Evolutionary conservation across 257 asterid species (phyloP).

Genomic region (Solanum boliviense): DNA sequence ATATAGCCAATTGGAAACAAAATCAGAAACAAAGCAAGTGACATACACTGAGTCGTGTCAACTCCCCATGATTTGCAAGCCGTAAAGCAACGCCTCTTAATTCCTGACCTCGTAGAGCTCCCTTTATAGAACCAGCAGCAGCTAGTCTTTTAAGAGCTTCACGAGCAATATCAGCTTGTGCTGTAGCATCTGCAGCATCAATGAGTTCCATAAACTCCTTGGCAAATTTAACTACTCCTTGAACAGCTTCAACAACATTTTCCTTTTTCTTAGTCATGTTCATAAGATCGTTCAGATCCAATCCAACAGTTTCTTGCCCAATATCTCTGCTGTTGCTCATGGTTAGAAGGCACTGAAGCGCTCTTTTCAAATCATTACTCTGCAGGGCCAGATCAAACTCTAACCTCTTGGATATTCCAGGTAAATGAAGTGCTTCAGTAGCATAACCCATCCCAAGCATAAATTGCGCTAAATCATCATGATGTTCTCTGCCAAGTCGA

Average conservation of each 20-base stretch:
- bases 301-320: conserved; percentile 91
- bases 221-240: conserved; percentile 90
- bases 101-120: conserved; percentile 88
- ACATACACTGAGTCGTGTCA: conserved; percentile 91
- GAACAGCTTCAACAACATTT: conserved; percentile 88
- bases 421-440: conserved; percentile 97
- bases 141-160: conserved; percentile 96
- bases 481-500: conserved; percentile 96
- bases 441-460: conserved; percentile 99
- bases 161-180: conserved; percentile 92
- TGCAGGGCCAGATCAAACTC: conserved; percentile 97
- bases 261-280: conserved; percentile 79
- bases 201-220: conserved; percentile 84
- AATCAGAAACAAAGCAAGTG: not conserved
- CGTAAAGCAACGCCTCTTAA: conserved; percentile 91
- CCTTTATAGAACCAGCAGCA: conserved; percentile 97
- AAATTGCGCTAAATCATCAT: conserved; percentile 95
- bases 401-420: conserved; percentile 92
- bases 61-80: conserved; percentile 94
- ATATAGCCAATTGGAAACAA: not conserved
- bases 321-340: conserved; percentile 98
- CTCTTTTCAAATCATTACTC: conserved; percentile 88
- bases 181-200: conserved; percentile 99
- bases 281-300: conserved; percentile 85
- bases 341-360: conserved; percentile 84